Percentiles rank a stretch among this genome's conserved stretches.
Conservation (phyloP, 2,329 filamentous ascomycete species). For the Ascochyta viciae-villosae region DNA sequence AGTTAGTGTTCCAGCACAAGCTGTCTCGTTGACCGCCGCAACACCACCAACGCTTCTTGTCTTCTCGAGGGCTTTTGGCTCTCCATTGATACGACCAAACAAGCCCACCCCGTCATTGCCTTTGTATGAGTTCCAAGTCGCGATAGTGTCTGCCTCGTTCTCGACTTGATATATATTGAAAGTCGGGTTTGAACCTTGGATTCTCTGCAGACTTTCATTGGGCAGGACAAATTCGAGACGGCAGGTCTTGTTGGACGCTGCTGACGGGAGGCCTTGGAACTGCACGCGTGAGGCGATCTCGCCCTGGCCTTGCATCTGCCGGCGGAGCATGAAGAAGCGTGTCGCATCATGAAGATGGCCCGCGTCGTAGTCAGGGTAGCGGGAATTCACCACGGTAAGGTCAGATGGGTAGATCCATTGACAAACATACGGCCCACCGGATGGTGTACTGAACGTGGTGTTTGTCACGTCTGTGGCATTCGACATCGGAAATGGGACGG, state of each 20-base stretch:
- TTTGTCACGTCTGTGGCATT: constrained; percentile 19
- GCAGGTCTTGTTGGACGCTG: constrained; percentile 26
- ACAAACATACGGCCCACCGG: constrained; percentile 23
- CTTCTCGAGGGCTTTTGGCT: constrained; percentile 20
- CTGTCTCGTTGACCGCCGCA: constrained; percentile 23
- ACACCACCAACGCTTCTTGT: constrained; percentile 26
- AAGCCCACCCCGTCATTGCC: constrained; percentile 11
- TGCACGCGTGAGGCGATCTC: constrained; percentile 38
- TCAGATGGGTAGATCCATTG: constrained; percentile 29
- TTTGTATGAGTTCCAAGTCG: constrained; percentile 35
- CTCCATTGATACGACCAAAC: constrained; percentile 35
- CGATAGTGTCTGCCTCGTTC: constrained; percentile 18
- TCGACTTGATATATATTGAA: constrained; percentile 38
- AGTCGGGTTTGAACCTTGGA: constrained; percentile 30
- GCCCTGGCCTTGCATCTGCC: constrained; percentile 24
- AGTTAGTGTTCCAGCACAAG: constrained; percentile 38
- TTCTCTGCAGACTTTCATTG: constrained; percentile 10
- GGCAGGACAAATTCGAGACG: constrained; percentile 39
- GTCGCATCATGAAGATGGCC: constrained; percentile 26
- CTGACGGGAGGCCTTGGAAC: constrained; percentile 21
- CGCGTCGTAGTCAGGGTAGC: constrained; percentile 32
- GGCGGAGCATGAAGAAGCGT: constrained; percentile 41
- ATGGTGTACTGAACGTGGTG: constrained; percentile 1
- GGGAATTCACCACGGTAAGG: constrained; percentile 36
- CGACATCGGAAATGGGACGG: constrained; percentile 20